A percentile compares a stretch with the other conserved stretches of the same genome.
Evolutionary conservation across 331 rosid genomes (phyloP).

Genomic region (Spiraea crenata): DNA sequence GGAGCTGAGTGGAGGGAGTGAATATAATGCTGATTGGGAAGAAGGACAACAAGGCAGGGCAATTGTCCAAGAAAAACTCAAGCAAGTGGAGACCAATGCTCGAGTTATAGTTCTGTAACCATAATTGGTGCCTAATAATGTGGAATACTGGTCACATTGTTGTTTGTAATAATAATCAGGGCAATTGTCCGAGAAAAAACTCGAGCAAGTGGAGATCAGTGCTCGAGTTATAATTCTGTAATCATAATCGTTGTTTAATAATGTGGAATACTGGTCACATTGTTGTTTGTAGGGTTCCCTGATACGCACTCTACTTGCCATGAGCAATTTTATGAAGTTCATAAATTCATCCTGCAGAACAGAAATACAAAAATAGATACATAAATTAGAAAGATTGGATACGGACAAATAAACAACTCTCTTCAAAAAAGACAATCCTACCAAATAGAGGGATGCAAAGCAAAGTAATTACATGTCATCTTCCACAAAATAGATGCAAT

Average conservation of each 20-base stretch:
- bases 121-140: too few species aligned
- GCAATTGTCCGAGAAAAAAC: neutral
- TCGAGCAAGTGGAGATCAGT: neutral
- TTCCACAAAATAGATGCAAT: conserved; percentile 97
- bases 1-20: too few species aligned
- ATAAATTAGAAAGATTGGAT: neutral
- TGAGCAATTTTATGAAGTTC: conserved; percentile 96
- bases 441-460: conserved; percentile 89
- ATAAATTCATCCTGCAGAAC: conserved; percentile 86
- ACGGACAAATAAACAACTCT: conserved; percentile 6
- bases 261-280: too few species aligned
- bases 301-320: conserved; percentile 85
- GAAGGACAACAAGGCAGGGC: neutral
- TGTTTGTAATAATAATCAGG: too few species aligned
- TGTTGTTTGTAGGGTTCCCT: too few species aligned
- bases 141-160: too few species aligned
- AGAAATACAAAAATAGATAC: conserved; percentile 20
- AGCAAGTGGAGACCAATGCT: neutral
- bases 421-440: conserved; percentile 26
- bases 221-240: neutral
- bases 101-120: neutral
- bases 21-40: neutral
- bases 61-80: neutral
- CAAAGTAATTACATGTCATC: conserved; percentile 96
- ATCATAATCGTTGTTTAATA: too few species aligned